Evolutionary conservation across 495 filamentous ascomycete genomes (phyloP), one percentile per base, ranked within the genome.

Genomic region (Cercophora sp.): DNA sequence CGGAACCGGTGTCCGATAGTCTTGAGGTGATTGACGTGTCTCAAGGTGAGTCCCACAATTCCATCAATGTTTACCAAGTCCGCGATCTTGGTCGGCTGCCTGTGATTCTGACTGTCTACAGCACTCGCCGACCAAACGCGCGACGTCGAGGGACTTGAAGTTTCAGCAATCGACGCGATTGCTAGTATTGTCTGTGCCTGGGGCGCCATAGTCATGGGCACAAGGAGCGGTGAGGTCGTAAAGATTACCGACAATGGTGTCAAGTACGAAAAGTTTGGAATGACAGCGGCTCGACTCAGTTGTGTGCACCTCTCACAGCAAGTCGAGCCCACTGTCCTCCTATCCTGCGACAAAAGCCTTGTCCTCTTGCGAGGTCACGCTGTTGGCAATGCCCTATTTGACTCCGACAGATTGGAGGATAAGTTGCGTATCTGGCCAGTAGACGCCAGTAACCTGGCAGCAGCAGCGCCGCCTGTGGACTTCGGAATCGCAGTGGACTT

Each of bases 211-310:
- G 23, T 70, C 5, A 48, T 69, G 2, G 75, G 75, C 13, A 74
- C 73, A n/a, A 65, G 71, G 18, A 63, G 68, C 44, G 75, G 75
- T 2, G 66, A 75, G 9, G 64, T 78, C n/a, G 55, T 77, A 27
- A 71, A 60, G 8, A 35, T 73, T 27, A 51, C 32, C 8, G 18
- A n/a, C 20, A 31, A 41, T 24, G 8, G 41, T 45, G 15, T 62
- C 41, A 20, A 48, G 13, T 47, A 31, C 31, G 62, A 67, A 25
- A 65, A 60, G 37, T 56, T 69, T 23, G 69, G 68, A 15, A 45
- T 44, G 8, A 52, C 62, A 6, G 31, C 63, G 3, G 64, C 56
- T 1, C 50, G 37, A 2, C 48, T 72, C 8, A 63, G 43, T 8
- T 59, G 55, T 43, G 27, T 29, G 4, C 26, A 46, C 25, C 36